These are phyloP conservation scores for Lecanoromycetidae sp. DNA, from an alignment of 2,329 filamentous ascomycete species.

Conservation along the genomic window DNA sequence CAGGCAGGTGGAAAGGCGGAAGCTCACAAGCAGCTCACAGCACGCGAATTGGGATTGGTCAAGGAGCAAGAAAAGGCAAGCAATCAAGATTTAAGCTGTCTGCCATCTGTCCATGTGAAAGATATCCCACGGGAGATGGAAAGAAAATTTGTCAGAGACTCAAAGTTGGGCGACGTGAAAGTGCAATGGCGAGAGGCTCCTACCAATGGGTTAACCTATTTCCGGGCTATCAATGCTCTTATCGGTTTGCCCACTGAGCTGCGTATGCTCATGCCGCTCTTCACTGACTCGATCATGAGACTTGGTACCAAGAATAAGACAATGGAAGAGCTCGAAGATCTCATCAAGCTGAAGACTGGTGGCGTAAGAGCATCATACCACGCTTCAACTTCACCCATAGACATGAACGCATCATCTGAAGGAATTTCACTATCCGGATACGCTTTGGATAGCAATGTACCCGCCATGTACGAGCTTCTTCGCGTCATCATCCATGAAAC, in stretches of 20 bases:
- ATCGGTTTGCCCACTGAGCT: slow-evolving; percentile 73
- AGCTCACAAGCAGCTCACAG: slow-evolving; percentile 58
- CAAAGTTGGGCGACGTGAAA: slow-evolving; percentile 48
- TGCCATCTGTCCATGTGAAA: slow-evolving; percentile 76
- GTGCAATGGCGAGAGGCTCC: slow-evolving; percentile 86
- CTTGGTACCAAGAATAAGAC: slow-evolving; percentile 76
- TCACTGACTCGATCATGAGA: slow-evolving; percentile 85
- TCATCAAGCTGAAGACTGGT: slow-evolving; percentile 92
- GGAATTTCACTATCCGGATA: slow-evolving; percentile 76
- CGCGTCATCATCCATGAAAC: slow-evolving; percentile 72
- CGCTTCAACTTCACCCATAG: slow-evolving; percentile 62
- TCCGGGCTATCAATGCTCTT: slow-evolving; percentile 74
- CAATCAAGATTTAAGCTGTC: slow-evolving; percentile 70
- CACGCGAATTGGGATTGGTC: slow-evolving; percentile 68
- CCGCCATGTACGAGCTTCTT: slow-evolving; percentile 80
- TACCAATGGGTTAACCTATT: slow-evolving; percentile 93
- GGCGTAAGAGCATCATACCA: slow-evolving; percentile 79
- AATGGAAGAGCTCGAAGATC: slow-evolving; percentile 90
- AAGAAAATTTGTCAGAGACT: slow-evolving; percentile 52
- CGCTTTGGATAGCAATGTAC: slow-evolving; percentile 79
- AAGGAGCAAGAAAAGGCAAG: slow-evolving; percentile 74
- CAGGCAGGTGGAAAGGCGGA: slow-evolving; percentile 58
- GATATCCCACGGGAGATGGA: slow-evolving; percentile 78
- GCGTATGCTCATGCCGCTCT: slow-evolving; percentile 72
- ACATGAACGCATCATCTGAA: slow-evolving; percentile 60